Base-by-base conservation (phyloP, 2,329 filamentous ascomycete genomes). In the Tolypocladium ovalisporum region DNA sequence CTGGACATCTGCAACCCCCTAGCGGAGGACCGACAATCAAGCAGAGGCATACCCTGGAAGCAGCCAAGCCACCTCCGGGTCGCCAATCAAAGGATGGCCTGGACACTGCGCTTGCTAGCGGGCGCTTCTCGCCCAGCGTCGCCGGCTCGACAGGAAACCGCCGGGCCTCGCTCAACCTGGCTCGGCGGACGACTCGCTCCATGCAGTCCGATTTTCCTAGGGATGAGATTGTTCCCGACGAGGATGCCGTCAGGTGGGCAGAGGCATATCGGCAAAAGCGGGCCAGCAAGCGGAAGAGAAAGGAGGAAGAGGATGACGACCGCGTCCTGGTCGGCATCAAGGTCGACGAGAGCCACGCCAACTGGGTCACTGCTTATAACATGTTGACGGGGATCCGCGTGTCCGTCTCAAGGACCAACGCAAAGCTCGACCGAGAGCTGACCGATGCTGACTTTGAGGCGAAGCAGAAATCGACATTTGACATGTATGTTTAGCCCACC, bases 371-470 rank as follows among this genome's bases (percentile, higher is more conserved):
- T 2, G 94, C 94, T 59, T 99, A 99, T 78, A 99, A 99, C 74
- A 99, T 99, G 94, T 82, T 99, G 75, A 99, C 94, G 42, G 94
- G 94, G 62, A 99, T 99, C 70, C 91, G 94, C 57, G 96, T 97
- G 66, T 92, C 90, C 49, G 94, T 99, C 32, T 97, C 92, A 62
- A 83, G 94, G 66, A 96, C 92, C 57, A 97, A 99, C 69, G 94
- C 94, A 51, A 99, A 99, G 75, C 83, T 97, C 71, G 91, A 97
- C 72, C 86, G 93, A 57, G 86, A 91, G 58, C 75, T 99, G 64
- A 96, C 89, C 15, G 87, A 94, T 71, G 89, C 87, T 62, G 94
- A 99, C 76, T 99, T 99, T 75, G 83, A 90, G 60, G 88, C 89
- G 62, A 92, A 90, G 75, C 90, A 97, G 74, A 99, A 99, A 77